phyloP scores from a whole-genome alignment of 208 protist species.

The Acanthamoeba culbertsoni region DNA sequence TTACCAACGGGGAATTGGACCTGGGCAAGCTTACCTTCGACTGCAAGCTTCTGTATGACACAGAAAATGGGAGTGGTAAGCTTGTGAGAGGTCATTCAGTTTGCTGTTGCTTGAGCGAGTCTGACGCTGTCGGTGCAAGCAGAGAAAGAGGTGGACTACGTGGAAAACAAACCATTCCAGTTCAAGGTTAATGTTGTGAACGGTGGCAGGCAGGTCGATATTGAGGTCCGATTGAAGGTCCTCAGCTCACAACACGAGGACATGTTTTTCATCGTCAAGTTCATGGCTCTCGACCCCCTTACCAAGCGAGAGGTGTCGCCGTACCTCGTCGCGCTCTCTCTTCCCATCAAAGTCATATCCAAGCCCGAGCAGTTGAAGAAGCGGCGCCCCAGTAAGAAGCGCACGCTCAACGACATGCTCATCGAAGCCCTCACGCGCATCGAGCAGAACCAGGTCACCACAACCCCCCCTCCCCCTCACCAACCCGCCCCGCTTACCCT shows the following conservation, averaged over 20 bases:
- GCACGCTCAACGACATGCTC: constrained; percentile 45
- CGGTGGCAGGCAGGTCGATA: background rate
- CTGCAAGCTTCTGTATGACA: constrained; percentile 50
- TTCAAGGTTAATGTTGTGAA: constrained; percentile 52
- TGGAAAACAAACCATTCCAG: constrained; percentile 50
- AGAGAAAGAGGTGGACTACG: constrained; percentile 56
- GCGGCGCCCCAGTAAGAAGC: constrained; percentile 27
- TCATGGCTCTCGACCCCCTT: constrained; percentile 43
- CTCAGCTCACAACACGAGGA: constrained; percentile 41
- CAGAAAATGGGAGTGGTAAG: background rate
- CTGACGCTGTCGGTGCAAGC: background rate
- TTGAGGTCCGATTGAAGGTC: constrained; percentile 45
- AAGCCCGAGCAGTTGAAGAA: constrained; percentile 57
- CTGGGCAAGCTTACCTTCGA: constrained; percentile 55
- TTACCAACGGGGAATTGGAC: constrained; percentile 24
- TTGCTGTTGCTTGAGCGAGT: background rate
- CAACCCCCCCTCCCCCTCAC: background rate
- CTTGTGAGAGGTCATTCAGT: background rate
- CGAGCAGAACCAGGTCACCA: constrained; percentile 13
- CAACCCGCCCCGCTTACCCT: background rate
- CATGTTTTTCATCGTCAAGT: constrained; percentile 54
- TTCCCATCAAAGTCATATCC: constrained; percentile 58
- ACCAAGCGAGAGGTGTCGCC: constrained; percentile 32
- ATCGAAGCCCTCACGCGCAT: constrained; percentile 53
- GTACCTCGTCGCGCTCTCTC: background rate